Base-by-base conservation (phyloP, 768 basidiomycete species). In the Boletus tomentosulus region DNA sequence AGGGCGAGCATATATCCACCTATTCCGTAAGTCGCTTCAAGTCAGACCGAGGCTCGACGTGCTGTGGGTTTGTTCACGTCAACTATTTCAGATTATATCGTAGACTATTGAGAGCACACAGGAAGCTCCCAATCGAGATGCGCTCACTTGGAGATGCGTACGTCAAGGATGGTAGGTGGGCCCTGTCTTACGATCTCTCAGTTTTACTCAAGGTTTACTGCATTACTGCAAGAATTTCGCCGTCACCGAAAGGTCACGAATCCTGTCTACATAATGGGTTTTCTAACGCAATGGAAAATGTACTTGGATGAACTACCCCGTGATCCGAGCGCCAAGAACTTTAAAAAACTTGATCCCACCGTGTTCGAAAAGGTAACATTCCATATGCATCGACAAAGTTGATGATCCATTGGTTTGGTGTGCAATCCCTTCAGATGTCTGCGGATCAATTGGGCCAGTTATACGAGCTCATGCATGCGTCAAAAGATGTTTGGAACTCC, bases 281-380 rank as follows among this genome's bases (percentile, higher is more conserved):
- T 99, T 66, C 77, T 98, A 9, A 87, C 88, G 3, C 91, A 98
- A 64, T 99, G 96, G 96, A 97, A 96, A 70, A 68, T 81, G 54
- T 98, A 99, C 70, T 78, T 98, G 52, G 92, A 96, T 61, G 71
- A 81, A 55, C 67, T 88, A 33, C 84, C 84, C 12, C 71, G 62
- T 27, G 79, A 76, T 13, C 65, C 72, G 6, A 51, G 50, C 9
- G 72, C 66, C 3, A 66, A 72, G 50, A 64, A 61, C 33, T 92
- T 88, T 62, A 85, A 81, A 68, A 86, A 72, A 55, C 71, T 94
- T 35, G 89, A 93, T 66, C 68, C 83, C 10, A 84, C 81, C 1
- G 64, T 83, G 25, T 82, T 90, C 58, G 90, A 92, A 67, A 90
- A 89, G 82, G 91, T 87, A 57, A 39, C 24, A 3, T 11, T 31